These are phyloP conservation scores for Bolboschoenus planiculmis DNA, from an alignment of 176 grass and related monocot species.

Conservation along the genomic window DNA sequence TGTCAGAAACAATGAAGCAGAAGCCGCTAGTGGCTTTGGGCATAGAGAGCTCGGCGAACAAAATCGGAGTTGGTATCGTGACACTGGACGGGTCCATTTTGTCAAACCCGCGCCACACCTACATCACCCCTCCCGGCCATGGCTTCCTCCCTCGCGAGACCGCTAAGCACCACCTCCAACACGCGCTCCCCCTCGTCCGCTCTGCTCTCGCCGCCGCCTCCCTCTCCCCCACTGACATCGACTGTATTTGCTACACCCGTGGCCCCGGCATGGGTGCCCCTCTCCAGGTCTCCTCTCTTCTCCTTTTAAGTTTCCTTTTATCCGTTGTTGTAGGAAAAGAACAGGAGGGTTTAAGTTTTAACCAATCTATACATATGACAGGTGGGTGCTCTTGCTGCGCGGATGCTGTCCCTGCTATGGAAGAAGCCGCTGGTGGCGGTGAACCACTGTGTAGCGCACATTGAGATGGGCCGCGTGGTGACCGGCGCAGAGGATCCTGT, in stretches of 20 bases:
- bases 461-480: constrained; percentile 65
- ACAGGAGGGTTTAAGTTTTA: not conserved
- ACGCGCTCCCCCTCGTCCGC: constrained; percentile 71
- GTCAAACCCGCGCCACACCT: constrained; percentile 88
- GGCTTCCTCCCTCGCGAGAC: constrained; percentile 91
- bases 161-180: constrained; percentile 67
- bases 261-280: constrained; percentile 87
- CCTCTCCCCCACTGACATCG: constrained; percentile 43
- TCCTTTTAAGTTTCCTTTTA: not conserved
- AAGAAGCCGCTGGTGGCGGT: constrained; percentile 70
- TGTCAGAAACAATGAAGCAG: not conserved
- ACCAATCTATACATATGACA: not conserved
- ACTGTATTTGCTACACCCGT: constrained; percentile 89
- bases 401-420: constrained; percentile 66
- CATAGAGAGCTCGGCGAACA: constrained; percentile 83
- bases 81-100: constrained; percentile 70
- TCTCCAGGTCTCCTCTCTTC: constrained; percentile 50
- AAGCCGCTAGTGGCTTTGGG: constrained; percentile 50
- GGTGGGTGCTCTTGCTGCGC: constrained; percentile 45
- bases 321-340: not conserved
- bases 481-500: constrained; percentile 35
- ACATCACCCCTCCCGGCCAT: constrained; percentile 86
- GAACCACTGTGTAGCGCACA: constrained; percentile 58
- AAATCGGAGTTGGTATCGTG: constrained; percentile 77
- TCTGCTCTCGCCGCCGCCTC: constrained; percentile 34